A percentile compares a stretch with the other conserved stretches of the same genome.
These are phyloP conservation scores for Carallia pectinifolia DNA, from an alignment of 345 rosid genomes.

Conservation along the genomic window DNA sequence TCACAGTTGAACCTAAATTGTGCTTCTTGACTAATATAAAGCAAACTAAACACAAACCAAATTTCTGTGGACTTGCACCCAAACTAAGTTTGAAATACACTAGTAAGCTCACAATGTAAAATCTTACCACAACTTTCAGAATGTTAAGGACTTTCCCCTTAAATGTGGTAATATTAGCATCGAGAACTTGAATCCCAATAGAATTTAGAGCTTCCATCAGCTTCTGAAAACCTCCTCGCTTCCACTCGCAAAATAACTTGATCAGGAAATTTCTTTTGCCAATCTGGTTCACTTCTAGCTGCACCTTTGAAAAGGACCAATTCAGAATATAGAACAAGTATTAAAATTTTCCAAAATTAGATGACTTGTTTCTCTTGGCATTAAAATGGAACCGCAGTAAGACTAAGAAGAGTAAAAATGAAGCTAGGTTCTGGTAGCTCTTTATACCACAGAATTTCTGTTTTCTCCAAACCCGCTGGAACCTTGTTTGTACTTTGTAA, in stretches of 20 bases:
- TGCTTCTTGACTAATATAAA: neutral
- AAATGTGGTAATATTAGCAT: constrained; percentile 67
- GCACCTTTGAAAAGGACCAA: constrained; percentile 37
- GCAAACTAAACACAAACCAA: neutral
- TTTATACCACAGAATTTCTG: constrained; percentile 31
- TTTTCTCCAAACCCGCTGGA: constrained; percentile 10
- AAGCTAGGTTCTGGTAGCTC: too few relatives aligned
- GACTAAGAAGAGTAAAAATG: neutral
- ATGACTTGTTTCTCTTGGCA: neutral
- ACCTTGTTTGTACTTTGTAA: constrained; percentile 17
- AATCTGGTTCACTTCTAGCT: constrained; percentile 57
- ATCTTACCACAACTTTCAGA: constrained; percentile 64
- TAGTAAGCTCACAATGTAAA: constrained; percentile 5
- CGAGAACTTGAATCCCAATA: constrained; percentile 51
- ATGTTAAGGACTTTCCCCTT: constrained; percentile 46
- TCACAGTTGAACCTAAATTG: too few relatives aligned
- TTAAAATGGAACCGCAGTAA: neutral
- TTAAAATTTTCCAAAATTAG: neutral
- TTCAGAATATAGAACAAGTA: neutral
- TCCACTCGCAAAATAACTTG: constrained; percentile 42
- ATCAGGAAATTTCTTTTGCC: constrained; percentile 50
- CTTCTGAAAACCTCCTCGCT: constrained; percentile 54
- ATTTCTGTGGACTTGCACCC: neutral
- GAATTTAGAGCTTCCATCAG: constrained; percentile 56
- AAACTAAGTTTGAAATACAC: neutral